These are phyloP conservation scores for Silene noctiflora DNA, from an alignment of 179 eudicot species.

Conservation along the genomic window DNA sequence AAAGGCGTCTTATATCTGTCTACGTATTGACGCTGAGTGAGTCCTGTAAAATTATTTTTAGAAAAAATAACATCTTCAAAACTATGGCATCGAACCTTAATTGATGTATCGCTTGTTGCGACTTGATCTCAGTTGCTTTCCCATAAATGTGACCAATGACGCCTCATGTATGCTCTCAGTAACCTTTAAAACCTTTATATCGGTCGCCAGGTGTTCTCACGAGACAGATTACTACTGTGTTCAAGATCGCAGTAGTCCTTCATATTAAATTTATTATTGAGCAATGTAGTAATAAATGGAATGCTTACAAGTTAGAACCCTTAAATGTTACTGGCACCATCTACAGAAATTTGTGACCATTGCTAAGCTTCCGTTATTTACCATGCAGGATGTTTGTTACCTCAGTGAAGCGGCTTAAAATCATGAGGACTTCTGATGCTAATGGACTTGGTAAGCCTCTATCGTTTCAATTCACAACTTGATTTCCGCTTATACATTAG, in stretches of 20 bases:
- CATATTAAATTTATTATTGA: too few relatives aligned
- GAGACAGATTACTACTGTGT: too few relatives aligned
- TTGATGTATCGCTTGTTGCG: background rate
- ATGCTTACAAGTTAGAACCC: too few relatives aligned
- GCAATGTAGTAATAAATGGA: too few relatives aligned
- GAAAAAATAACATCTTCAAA: background rate
- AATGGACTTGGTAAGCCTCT: constrained; percentile 65
- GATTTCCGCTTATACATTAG: too few relatives aligned
- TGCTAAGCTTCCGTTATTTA: constrained; percentile 28
- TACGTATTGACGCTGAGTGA: background rate
- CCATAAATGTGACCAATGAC: too few relatives aligned
- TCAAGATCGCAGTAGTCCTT: too few relatives aligned
- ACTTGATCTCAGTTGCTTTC: background rate
- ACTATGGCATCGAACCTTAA: background rate
- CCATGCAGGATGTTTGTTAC: constrained; percentile 60
- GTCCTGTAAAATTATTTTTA: background rate
- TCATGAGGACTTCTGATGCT: constrained; percentile 83
- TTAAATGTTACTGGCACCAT: background rate
- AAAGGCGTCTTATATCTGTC: background rate
- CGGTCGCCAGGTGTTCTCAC: too few relatives aligned
- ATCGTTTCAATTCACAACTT: background rate
- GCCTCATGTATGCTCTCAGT: too few relatives aligned
- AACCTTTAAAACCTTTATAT: too few relatives aligned
- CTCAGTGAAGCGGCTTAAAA: constrained; percentile 81
- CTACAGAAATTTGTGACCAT: constrained; percentile 58